A percentile compares a stretch with the other conserved stretches of the same genome.
These are phyloP conservation scores for Kurtzmaniella quercitrusa DNA, from an alignment of 1,139 yeast genomes.

Conservation along the genomic window DNA sequence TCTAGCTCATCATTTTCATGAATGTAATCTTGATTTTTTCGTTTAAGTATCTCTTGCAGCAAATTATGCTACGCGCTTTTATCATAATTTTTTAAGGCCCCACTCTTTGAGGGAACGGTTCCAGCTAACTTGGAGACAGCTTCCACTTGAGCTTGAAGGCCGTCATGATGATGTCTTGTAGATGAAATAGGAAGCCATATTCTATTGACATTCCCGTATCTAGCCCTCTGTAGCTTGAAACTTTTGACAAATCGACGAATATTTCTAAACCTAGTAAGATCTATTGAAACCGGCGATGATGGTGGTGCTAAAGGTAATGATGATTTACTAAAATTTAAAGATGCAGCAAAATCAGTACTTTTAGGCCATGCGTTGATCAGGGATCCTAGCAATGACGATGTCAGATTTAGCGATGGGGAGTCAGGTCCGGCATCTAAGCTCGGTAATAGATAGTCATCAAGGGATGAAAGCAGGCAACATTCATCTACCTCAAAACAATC, in stretches of 20 bases:
- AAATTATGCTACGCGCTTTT: no score
- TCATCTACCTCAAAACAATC: not conserved
- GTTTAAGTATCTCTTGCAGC: not conserved
- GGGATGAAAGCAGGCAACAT: not conserved
- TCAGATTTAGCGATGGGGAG: not conserved
- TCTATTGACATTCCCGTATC: not conserved
- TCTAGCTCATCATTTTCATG: no score
- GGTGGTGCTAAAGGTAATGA: not conserved
- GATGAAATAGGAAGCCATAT: not conserved
- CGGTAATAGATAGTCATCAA: not conserved
- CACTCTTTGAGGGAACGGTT: no score
- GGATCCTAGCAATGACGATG: not conserved
- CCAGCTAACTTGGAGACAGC: not conserved
- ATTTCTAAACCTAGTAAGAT: not conserved
- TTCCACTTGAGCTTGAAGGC: not conserved
- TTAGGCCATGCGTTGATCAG: no score
- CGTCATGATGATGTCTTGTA: not conserved
- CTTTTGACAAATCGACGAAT: not conserved
- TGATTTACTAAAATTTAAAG: no score
- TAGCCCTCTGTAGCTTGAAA: not conserved
- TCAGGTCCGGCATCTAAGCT: not conserved
- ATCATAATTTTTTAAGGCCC: no score
- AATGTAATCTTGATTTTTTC: no score
- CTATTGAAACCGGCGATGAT: not conserved
- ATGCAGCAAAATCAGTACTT: no score